Evolutionary conservation across 495 filamentous ascomycete species (phyloP).

Genomic region (Darksidea phi): DNA sequence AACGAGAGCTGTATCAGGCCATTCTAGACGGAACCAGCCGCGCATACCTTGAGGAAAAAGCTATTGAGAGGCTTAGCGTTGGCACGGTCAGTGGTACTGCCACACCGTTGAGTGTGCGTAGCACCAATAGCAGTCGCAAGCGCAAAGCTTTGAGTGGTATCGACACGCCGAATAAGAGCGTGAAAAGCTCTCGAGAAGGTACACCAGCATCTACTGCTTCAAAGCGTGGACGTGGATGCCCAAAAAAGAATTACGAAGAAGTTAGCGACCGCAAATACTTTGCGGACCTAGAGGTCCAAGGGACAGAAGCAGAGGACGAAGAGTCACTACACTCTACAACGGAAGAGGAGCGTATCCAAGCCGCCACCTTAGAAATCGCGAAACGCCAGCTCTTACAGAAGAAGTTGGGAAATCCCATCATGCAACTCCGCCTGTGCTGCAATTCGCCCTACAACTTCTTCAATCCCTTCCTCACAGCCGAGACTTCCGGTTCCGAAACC

Average conservation of each 20-base stretch:
- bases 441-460: constrained; percentile 96
- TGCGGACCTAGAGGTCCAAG: constrained; percentile 52
- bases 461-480: constrained; percentile 67
- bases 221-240: constrained; percentile 51
- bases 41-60: constrained; percentile 79
- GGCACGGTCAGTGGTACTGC: constrained; percentile 16
- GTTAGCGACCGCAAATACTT: constrained; percentile 72
- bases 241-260: constrained; percentile 64
- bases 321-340: constrained; percentile 50
- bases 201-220: constrained; percentile 58
- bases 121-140: constrained; percentile 51
- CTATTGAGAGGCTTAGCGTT: constrained; percentile 64
- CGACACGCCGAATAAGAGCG: constrained; percentile 61
- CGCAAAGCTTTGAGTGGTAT: constrained; percentile 50
- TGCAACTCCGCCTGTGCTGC: constrained; percentile 90
- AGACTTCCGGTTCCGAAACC: constrained; percentile 40
- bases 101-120: constrained; percentile 29
- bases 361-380: constrained; percentile 73
- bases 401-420: constrained; percentile 90
- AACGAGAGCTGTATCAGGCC: constrained; percentile 86
- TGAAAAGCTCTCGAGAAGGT: constrained; percentile 67
- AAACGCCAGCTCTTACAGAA: constrained; percentile 84
- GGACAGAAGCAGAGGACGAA: constrained; percentile 45
- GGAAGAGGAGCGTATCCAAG: constrained; percentile 64
- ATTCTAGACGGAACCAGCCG: constrained; percentile 78